Base-by-base conservation (phyloP, 1,284 basidiomycete species). In the Ceratobasidium sp. region DNA sequence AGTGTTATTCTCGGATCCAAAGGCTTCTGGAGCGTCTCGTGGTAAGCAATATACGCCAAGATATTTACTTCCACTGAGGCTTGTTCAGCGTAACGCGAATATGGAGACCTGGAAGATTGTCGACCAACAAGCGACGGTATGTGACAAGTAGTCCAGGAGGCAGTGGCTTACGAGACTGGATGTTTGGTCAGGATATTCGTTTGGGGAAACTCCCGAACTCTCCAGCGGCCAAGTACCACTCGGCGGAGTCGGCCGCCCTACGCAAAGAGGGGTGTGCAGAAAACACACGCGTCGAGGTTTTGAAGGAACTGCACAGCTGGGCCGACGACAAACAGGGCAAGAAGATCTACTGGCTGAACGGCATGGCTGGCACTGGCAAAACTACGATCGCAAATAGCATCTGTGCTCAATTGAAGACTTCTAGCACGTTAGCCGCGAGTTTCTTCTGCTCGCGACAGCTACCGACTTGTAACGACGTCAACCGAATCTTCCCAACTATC, bases 351-450 rank as follows among this genome's bases (percentile, higher is more conserved):
- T 65, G 63, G 45, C 44, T 50, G 9, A 62, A 56, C 33, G 56
- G 56, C 29, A 59, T 64, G 62, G 41, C 62, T 19, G 62, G 45
- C 36, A n/a, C n/a, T n/a, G n/a, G n/a, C n/a, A n/a, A n/a, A n/a
- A n/a, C n/a, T 15, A 31, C 56, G 22, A 59, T 59, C 29, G 56
- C 56, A 31, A 33, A 36, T 33, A 59, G 56, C 17, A 14, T 59
- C 1, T 59, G 56, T 17, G 56, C 4, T 2, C n/a, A 41, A 19
- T 22, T 59, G 14, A 33, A 59, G 7, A 59, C 6, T 19, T 33
- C 15, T 3, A 33, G 29, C 27, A 19, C 14, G 11, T 33, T 36
- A 5, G 56, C 29, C 22, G 56, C 56, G n/a, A 59, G 56, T 17
- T 59, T 59, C 31, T 59, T 59, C 17, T 59, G 56, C 56, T 59